Percentiles rank a stretch among this genome's conserved stretches.
Conservation (phyloP, 306 rosid species). For the Purshia tridentata region DNA sequence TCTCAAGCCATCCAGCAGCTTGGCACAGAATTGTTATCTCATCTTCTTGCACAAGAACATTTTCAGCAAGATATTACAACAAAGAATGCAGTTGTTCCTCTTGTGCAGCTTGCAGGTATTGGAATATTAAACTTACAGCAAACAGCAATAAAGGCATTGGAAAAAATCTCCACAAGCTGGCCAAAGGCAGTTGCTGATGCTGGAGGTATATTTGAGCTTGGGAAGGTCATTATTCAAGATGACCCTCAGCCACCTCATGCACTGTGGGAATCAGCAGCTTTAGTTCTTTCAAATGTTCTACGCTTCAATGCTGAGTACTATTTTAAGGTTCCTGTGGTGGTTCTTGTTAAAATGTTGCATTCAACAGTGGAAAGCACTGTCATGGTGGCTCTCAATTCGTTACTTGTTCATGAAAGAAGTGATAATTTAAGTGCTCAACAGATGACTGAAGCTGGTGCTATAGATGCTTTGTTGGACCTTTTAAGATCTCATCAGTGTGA, state of each 20-base stretch:
- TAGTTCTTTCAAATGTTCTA: constrained; percentile 86
- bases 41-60: constrained; percentile 95
- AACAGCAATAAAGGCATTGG: constrained; percentile 90
- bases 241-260: constrained; percentile 93
- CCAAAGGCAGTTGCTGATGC: constrained; percentile 98
- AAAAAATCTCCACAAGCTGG: constrained; percentile 82
- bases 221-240: constrained; percentile 93
- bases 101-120: constrained; percentile 96
- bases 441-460: constrained; percentile 87
- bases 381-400: constrained; percentile 69
- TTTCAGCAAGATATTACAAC: constrained; percentile 97
- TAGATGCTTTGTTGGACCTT: constrained; percentile 80
- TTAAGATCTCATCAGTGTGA: constrained; percentile 94
- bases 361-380: constrained; percentile 79
- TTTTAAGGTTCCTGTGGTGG: constrained; percentile 88
- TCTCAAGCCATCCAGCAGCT: constrained; percentile 97
- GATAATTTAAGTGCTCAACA: constrained; percentile 81
- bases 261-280: constrained; percentile 94
- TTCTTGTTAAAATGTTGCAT: constrained; percentile 90
- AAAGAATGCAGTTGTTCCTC: constrained; percentile 90
- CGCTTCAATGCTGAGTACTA: constrained; percentile 72
- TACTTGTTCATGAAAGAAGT: constrained; percentile 70
- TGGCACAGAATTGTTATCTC: constrained; percentile 90
- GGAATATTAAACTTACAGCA: constrained; percentile 93
- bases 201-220: constrained; percentile 92